Percentiles rank a stretch among this genome's conserved stretches.
Conservation (phyloP, 2,329 filamentous ascomycete genomes). For the Mollisia scopiformis region DNA sequence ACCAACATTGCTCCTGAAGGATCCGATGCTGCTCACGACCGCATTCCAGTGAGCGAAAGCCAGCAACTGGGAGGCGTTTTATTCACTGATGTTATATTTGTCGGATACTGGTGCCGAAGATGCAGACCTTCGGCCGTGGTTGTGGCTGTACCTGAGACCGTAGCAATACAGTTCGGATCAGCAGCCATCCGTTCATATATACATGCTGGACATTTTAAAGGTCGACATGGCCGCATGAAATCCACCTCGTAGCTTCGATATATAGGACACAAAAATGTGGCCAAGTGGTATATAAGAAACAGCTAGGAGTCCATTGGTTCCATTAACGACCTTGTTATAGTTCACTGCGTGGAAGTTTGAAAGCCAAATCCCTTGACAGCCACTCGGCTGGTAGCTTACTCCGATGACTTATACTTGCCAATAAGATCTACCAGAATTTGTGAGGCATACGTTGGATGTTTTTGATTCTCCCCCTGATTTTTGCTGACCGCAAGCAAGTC, state of each 20-base stretch:
- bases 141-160: neutral
- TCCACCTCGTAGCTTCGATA: too few species aligned
- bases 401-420: neutral
- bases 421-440: neutral
- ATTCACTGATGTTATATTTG: neutral
- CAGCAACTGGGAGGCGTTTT: neutral
- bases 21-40: neutral
- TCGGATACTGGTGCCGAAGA: neutral
- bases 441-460: neutral
- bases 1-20: neutral
- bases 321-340: too few species aligned
- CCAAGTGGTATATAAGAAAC: too few species aligned
- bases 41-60: neutral
- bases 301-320: too few species aligned
- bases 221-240: too few species aligned
- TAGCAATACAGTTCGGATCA: neutral
- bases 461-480: neutral
- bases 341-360: too few species aligned
- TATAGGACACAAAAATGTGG: too few species aligned
- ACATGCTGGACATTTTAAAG: too few species aligned
- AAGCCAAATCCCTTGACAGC: too few species aligned
- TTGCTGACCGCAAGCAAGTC: slow-evolving; percentile 11
- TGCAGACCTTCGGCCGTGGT: neutral
- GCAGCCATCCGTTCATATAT: too few species aligned
- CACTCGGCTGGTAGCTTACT: neutral